Percentiles rank a stretch among this genome's conserved stretches.
phyloP scores from a whole-genome alignment of 2,329 filamentous ascomycete genomes.

The Ophiostoma angusticollis region DNA sequence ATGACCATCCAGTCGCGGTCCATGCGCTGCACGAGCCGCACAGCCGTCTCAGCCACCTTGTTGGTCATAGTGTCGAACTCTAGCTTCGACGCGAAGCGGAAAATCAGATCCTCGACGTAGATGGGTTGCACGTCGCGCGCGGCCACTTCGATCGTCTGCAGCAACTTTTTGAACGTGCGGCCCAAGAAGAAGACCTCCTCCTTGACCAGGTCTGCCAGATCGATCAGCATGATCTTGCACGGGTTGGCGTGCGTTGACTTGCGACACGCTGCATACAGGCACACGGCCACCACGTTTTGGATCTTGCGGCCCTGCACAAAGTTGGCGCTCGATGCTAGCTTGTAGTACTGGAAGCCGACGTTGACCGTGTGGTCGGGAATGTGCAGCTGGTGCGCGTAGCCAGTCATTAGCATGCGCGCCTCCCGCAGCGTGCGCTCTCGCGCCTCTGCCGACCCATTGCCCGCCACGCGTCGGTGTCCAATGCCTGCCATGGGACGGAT shows the following conservation, averaged over 20 bases:
- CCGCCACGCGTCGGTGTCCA: slow-evolving; percentile 43
- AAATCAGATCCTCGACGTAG: slow-evolving; percentile 80
- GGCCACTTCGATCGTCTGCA: slow-evolving; percentile 53
- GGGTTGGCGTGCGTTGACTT: slow-evolving; percentile 44
- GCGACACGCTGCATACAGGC: slow-evolving; percentile 79
- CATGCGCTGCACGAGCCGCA: slow-evolving; percentile 83
- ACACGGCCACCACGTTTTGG: slow-evolving; percentile 77
- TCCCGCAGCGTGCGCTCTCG: slow-evolving; percentile 48
- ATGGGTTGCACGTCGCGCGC: slow-evolving; percentile 47
- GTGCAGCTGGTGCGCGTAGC: slow-evolving; percentile 47
- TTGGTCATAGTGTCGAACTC: slow-evolving; percentile 76
- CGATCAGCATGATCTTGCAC: slow-evolving; percentile 86
- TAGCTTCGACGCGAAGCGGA: slow-evolving; percentile 79
- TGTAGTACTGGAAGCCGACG: slow-evolving; percentile 60
- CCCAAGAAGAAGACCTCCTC: slow-evolving; percentile 90
- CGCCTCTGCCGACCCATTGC: slow-evolving; percentile 40
- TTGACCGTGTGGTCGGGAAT: slow-evolving; percentile 51
- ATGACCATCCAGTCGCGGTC: slow-evolving; percentile 95
- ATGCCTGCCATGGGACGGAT: slow-evolving; percentile 51
- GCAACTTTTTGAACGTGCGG: slow-evolving; percentile 72
- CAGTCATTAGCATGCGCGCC: slow-evolving; percentile 44
- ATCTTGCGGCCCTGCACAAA: slow-evolving; percentile 80
- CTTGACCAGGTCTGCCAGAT: slow-evolving; percentile 71
- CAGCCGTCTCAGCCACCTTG: slow-evolving; percentile 77
- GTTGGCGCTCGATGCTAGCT: slow-evolving; percentile 58